A percentile compares a stretch with the other conserved stretches of the same genome.
These are phyloP conservation scores for Neofusicoccum sp. DNA, from an alignment of 2,329 filamentous ascomycete species.

Conservation along the genomic window DNA sequence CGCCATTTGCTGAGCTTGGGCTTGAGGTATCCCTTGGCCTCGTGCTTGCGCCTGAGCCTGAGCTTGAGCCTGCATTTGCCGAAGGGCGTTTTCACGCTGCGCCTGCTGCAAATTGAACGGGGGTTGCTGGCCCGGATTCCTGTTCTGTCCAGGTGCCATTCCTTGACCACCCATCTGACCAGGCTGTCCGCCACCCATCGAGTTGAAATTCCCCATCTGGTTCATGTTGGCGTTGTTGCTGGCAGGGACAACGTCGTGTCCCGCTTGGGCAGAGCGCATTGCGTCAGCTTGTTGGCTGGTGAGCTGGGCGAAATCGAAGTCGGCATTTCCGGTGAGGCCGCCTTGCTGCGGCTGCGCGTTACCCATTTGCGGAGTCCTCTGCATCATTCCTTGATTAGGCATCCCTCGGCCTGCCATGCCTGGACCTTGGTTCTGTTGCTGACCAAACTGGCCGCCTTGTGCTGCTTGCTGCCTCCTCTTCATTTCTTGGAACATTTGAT, in stretches of 20 bases:
- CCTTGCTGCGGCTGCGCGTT: slow-evolving; percentile 35
- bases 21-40: slow-evolving; percentile 26
- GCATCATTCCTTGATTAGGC: slow-evolving; percentile 20
- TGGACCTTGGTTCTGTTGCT: slow-evolving; percentile 36
- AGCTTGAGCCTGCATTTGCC: slow-evolving; percentile 43
- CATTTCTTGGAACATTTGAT: slow-evolving; percentile 29
- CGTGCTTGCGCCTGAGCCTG: slow-evolving; percentile 44
- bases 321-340: slow-evolving; percentile 37
- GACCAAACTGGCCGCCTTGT: slow-evolving; percentile 24
- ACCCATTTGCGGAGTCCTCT: slow-evolving; percentile 35
- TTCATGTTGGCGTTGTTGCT: slow-evolving; percentile 56
- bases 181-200: slow-evolving; percentile 26
- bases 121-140: slow-evolving; percentile 14
- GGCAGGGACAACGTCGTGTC: slow-evolving; percentile 65
- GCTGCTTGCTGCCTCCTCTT: slow-evolving; percentile 29
- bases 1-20: slow-evolving; percentile 36
- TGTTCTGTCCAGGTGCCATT: slow-evolving; percentile 9
- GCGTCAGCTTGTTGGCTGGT: slow-evolving; percentile 62
- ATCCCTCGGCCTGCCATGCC: slow-evolving; percentile 13
- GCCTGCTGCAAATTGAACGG: slow-evolving; percentile 32
- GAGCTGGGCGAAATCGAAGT: slow-evolving; percentile 57
- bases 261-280: slow-evolving; percentile 62
- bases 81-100: slow-evolving; percentile 43
- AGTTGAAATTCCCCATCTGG: slow-evolving; percentile 28
- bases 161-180: slow-evolving; percentile 11